These are phyloP conservation scores for Primulina eburnea DNA, from an alignment of 257 asterid species.

Conservation along the genomic window DNA sequence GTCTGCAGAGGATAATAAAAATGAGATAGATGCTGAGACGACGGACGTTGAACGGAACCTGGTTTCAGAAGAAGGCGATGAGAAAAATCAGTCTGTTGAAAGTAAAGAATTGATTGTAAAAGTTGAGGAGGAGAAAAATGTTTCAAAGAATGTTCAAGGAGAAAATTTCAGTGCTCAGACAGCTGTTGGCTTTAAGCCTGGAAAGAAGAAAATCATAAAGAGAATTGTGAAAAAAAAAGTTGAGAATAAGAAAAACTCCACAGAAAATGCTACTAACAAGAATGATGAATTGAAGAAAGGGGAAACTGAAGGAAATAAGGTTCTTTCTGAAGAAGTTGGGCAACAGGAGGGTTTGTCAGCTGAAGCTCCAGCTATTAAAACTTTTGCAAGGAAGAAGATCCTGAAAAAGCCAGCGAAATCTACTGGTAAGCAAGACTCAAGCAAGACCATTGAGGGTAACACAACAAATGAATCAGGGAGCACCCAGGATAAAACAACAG, in stretches of 20 bases:
- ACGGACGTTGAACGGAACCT: constrained; percentile 31
- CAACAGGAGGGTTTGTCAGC: constrained; percentile 48
- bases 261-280: constrained; percentile 34
- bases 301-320: constrained; percentile 37
- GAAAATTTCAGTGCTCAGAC: constrained; percentile 38
- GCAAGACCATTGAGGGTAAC: constrained; percentile 34
- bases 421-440: constrained; percentile 37
- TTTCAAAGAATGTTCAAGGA: constrained; percentile 31
- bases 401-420: constrained; percentile 46
- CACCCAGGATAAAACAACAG: constrained; percentile 39
- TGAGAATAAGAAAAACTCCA: constrained; percentile 33
- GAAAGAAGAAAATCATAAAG: constrained; percentile 75
- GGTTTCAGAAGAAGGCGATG: constrained; percentile 37
- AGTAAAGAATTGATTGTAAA: constrained; percentile 37
- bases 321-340: constrained; percentile 40
- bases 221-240: constrained; percentile 58
- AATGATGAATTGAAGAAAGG: constrained; percentile 36
- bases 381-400: constrained; percentile 57
- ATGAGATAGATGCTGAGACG: constrained; percentile 39
- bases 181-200: constrained; percentile 49
- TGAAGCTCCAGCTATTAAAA: constrained; percentile 45
- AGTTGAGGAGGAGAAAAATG: constrained; percentile 35
- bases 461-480: constrained; percentile 32
- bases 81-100: constrained; percentile 39
- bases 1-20: constrained; percentile 39